Evolutionary conservation across 805 yeast genomes (phyloP), one percentile per base, ranked within the genome.

Genomic region (Sugiyamaella chiloensis): DNA sequence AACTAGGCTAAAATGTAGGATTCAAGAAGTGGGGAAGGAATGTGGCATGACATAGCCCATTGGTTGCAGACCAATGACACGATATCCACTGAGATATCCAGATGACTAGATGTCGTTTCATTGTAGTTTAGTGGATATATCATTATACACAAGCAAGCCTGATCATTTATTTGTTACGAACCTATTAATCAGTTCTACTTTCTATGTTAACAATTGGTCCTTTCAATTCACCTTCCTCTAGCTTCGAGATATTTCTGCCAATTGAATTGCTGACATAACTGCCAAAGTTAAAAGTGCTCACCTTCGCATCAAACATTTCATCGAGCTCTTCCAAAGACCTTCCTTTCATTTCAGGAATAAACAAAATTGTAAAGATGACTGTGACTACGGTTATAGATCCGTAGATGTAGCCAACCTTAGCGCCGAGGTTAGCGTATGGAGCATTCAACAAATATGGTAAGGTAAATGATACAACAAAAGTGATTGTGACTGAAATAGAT

Each of bases 361-460:
- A 37, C n/a, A 37, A 37, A 12, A 37, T 17, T 5, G 41, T 23
- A n/a, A 26, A 26, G 11, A 26, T 26, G 11, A 26, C 9, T 26
- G 29, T 26, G 11, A 26, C 29, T 26, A 26, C 11, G 9, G 29
- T 26, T 26, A 40, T 17, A 4, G 44, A 20, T 6, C 48, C 48
- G 19, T 34, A 45, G 17, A 45, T 17, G 23, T 40, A 45, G 12
- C 48, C 48, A 19, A 45, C 48, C 16, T 39, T 45, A 17, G 47
- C 47, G 6, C 48, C 44, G 6, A 45, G 44, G 39, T 45, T 40
- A 5, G 46, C 48, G 14, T 40, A 23, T 11, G 26, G 24, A 6
- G 48, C 44, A 27, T 45, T 45, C 11, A 45, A 16, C 30, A 45
- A 24, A 26, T 45, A 45, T 5, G 48, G 48, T 20, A 27, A 19